Base-by-base conservation (phyloP, 116 monocot species). In the Cymodocea nodosa region DNA sequence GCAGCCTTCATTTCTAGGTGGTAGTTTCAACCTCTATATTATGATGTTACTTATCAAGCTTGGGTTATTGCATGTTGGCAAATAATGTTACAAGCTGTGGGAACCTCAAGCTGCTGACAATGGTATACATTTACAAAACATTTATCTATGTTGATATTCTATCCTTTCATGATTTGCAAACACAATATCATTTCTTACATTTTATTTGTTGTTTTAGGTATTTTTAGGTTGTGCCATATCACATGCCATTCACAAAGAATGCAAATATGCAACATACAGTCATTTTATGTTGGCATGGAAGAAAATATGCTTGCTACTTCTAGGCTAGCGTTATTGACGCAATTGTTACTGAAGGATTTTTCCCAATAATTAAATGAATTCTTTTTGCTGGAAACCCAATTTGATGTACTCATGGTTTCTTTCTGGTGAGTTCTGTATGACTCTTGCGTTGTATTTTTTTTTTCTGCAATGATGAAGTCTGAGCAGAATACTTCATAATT, bases 161-260 rank as follows among this genome's bases (percentile, higher is more conserved):
- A 35, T 60, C 35, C 34, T 19, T 40, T 39, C 7, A 39, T 39
- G 10, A 15, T 13, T 62, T 62, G 10, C 15, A 39, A 1, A n/a
- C 35, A 16, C n/a, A 16, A 34, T 5, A 37, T 58, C 15, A n/a
- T 35, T 60, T 9, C 35, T n/a, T 34, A 8, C 1, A 23, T 59
- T 59, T 10, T 35, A 25, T 30, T 59, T 15, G 14, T 15, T 35
- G 14, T 35, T 35, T 60, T 60, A 34, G 1, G 4, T 36, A 39
- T 18, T 62, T 62, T 2, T 39, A 40, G 62, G 62, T 62, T 40
- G 25, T 58, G 25, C 22, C 58, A 62, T 62, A 39, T 62, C 44
- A 44, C 44, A 44, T 44, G 11, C 15, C 37, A 15, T 60, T 14
- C 35, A 36, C 35, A 6, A 60, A 58, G 58, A 24, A 23, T 23